Evolutionary conservation across 2,329 filamentous ascomycete species (phyloP).

Genomic region (Lasiodiplodia sp.): DNA sequence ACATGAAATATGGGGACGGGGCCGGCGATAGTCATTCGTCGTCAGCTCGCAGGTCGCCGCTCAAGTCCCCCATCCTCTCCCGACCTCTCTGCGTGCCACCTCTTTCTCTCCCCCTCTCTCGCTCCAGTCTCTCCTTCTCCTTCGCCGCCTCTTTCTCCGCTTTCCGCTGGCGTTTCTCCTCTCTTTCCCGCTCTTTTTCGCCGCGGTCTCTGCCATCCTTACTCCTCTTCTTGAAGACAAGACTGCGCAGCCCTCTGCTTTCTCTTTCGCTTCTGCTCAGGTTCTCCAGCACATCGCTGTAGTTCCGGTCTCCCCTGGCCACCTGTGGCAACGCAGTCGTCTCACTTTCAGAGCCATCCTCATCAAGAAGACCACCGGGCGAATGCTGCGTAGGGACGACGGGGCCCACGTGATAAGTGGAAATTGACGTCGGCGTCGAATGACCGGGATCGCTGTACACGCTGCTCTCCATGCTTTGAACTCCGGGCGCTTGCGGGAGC

Average conservation of each 20-base stretch:
- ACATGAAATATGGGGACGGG: conserved; percentile 10
- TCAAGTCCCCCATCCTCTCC: conserved; percentile 9
- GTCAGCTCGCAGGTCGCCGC: conserved; percentile 10
- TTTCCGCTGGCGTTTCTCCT: conserved; percentile 22
- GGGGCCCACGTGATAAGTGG: conserved; percentile 35
- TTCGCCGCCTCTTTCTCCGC: conserved; percentile 14
- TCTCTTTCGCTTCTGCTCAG: conserved; percentile 23
- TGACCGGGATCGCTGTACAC: conserved; percentile 15
- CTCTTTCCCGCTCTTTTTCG: conserved; percentile 33
- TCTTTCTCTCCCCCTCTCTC: conserved; percentile 16
- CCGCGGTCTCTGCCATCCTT: conserved; percentile 36
- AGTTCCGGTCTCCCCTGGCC: conserved; percentile 16
- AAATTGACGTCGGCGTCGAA: conserved; percentile 31
- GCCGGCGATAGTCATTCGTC: conserved; percentile 23
- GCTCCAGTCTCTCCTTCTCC: conserved; percentile 20
- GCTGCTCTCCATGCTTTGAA: conserved; percentile 23
- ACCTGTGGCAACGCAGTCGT: conserved; percentile 47
- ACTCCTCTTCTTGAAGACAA: conserved; percentile 22
- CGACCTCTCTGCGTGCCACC: conserved; percentile 14
- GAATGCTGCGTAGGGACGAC: conserved; percentile 39
- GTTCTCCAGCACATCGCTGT: conserved; percentile 23
- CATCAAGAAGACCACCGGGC: conserved; percentile 38
- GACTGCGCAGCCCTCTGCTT: conserved; percentile 19
- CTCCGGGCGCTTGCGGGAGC: conserved; percentile 10
- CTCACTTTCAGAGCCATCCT: conserved; percentile 40